Evolutionary conservation across 352 stramenopile genomes (phyloP), one percentile per base, ranked within the genome.

Genomic region (Lagenidium giganteum): DNA sequence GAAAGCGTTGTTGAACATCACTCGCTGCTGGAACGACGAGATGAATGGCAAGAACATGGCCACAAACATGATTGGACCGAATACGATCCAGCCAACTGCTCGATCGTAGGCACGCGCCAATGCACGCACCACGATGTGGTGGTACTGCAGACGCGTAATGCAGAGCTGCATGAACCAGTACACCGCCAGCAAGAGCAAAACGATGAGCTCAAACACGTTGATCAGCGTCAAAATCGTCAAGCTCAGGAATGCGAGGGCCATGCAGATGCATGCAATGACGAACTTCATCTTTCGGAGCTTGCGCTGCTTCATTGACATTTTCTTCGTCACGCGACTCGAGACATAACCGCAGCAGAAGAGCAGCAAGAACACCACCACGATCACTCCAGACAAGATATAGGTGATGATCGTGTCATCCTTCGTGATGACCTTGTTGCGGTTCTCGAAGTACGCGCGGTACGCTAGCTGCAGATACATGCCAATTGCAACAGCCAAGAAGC

Each of bases 1-100:
- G 56, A 94, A 94, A 20, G 82, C 82, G 49, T 86, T 90, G 67
- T 94, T 94, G 54, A 94, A 94, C 82, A 94, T 94, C 42, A 94
- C 76, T 42, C 82, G 79, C 61, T 94, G 79, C 65, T 94, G 82
- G 70, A 92, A 94, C 8, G 66, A 74, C 16, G 77, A 73, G 51
- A 94, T 82, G 63, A 94, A 94, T 13, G 82, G 82, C 60, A 94
- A 52, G 68, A 94, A 94, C 82, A 94, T 94, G 31, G 79, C 70
- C 28, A 94, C 68, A 49, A 93, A 76, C 70, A 93, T 83, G 64
- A 93, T 89, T 25, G 82, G 82, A 12, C 82, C 82, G 43, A 94
- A 94, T 35, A 94, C 76, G 42, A 94, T 89, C 82, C 82, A 94
- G 40, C 82, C 82, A 25, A 94, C 79, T 0, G 67, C 70, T 42